Evolutionary conservation across 202 grass and related monocot species (phyloP).

Genomic region (Cymbopogon flexuosus): DNA sequence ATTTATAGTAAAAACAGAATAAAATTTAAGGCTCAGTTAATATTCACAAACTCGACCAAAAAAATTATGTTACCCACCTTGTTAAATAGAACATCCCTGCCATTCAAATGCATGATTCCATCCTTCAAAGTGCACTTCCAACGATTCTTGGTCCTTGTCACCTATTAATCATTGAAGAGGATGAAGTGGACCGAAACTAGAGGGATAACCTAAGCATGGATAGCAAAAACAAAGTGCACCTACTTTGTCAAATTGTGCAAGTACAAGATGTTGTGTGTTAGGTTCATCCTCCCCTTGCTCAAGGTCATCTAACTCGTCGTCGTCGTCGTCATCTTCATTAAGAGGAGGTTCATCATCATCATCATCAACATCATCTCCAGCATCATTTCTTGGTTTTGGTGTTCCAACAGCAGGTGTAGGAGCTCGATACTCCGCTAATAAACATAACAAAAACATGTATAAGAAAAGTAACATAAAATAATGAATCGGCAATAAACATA

Average conservation of each 20-base stretch:
- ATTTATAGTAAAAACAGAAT: neutral
- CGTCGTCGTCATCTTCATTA: conserved; percentile 87
- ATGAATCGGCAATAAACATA: neutral
- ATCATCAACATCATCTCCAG: conserved; percentile 65
- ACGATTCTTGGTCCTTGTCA: conserved; percentile 90
- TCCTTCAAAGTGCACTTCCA: conserved; percentile 99
- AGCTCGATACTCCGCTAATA: conserved; percentile 63
- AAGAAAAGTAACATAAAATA: conserved; percentile 11
- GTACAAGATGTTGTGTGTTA: conserved; percentile 81
- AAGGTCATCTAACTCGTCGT: conserved; percentile 76
- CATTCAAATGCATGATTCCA: conserved; percentile 99
- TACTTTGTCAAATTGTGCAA: conserved; percentile 97
- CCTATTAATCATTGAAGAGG: conserved; percentile 45
- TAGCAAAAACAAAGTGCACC: neutral
- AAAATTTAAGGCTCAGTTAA: neutral
- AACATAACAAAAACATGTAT: conserved; percentile 24
- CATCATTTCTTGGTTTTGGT: conserved; percentile 55
- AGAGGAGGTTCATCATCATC: conserved; percentile 96
- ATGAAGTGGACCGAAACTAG: neutral
- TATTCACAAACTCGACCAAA: neutral
- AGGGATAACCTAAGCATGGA: neutral
- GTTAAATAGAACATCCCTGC: conserved; percentile 92
- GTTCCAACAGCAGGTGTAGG: conserved; percentile 63
- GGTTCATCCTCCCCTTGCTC: conserved; percentile 75
- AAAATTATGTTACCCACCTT: conserved; percentile 49